A percentile compares a stretch with the other conserved stretches of the same genome.
Conservation (phyloP, 1,284 basidiomycete genomes). For the Bondarzewia mesenterica region DNA sequence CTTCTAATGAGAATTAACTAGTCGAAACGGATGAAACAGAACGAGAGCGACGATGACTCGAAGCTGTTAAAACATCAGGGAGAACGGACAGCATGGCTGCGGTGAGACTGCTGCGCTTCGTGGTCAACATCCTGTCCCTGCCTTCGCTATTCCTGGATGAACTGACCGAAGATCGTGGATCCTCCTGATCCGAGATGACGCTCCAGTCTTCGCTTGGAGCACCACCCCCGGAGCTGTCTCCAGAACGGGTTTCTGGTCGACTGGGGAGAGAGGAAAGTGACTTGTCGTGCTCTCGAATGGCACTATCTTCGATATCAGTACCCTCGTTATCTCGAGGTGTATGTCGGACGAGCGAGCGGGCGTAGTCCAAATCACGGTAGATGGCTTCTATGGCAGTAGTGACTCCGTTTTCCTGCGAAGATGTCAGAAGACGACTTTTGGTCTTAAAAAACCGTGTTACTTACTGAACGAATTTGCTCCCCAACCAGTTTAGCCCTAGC, state of each 20-base stretch:
- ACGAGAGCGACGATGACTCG: neutral
- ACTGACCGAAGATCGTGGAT: constrained; percentile 39
- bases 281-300: constrained; percentile 28
- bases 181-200: constrained; percentile 70
- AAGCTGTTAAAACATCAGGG: constrained; percentile 38
- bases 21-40: neutral
- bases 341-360: constrained; percentile 72
- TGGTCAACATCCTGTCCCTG: constrained; percentile 24
- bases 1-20: too few species aligned
- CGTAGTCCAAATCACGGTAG: constrained; percentile 88
- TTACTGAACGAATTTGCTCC: constrained; percentile 74
- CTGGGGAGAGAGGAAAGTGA: constrained; percentile 19
- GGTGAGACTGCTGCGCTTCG: constrained; percentile 53
- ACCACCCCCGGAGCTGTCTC: constrained; percentile 42
- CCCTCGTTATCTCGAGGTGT: constrained; percentile 27
- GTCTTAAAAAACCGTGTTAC: constrained; percentile 14
- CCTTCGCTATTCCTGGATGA: constrained; percentile 7
- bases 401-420: constrained; percentile 77
- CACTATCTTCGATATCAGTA: constrained; percentile 35
- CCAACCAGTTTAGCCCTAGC: constrained; percentile 77
- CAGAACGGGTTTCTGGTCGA: constrained; percentile 33
- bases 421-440: neutral
- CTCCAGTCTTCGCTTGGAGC: constrained; percentile 76
- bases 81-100: constrained; percentile 53
- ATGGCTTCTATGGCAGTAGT: constrained; percentile 84